Evolutionary conservation across 2,329 filamentous ascomycete genomes (phyloP).

Genomic region (Mycosphaerelloides madeirae): DNA sequence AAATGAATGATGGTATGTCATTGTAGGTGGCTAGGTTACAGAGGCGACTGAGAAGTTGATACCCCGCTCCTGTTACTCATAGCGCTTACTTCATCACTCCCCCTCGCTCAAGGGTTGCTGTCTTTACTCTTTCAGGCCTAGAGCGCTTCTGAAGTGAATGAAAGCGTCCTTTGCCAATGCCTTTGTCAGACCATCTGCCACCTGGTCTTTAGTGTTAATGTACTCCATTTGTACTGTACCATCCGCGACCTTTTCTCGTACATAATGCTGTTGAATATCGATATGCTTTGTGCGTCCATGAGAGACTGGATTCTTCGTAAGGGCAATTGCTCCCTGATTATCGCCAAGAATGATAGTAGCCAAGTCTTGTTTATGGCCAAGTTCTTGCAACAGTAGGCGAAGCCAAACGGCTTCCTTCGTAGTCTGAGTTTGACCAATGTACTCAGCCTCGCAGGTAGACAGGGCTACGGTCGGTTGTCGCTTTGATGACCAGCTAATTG

Average conservation of each 20-base stretch:
- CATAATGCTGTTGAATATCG: neutral
- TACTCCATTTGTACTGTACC: neutral
- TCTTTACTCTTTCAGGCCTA: too few relatives aligned
- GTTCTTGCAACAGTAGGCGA: constrained; percentile 1
- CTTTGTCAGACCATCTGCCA: constrained; percentile 9
- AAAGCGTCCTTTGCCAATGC: constrained; percentile 1
- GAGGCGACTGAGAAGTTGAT: too few relatives aligned
- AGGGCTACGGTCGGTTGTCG: too few relatives aligned
- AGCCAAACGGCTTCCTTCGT: constrained; percentile 24
- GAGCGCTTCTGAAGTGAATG: too few relatives aligned
- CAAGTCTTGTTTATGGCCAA: neutral
- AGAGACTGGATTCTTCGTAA: constrained; percentile 3
- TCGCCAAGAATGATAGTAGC: constrained; percentile 8
- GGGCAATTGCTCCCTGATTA: constrained; percentile 6
- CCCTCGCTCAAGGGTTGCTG: too few relatives aligned
- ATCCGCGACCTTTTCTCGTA: neutral
- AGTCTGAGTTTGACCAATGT: constrained; percentile 17
- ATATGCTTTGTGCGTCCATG: constrained; percentile 7
- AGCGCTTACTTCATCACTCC: too few relatives aligned
- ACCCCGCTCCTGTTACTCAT: too few relatives aligned
- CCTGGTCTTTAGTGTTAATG: constrained; percentile 7
- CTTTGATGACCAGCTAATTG: constrained; percentile 22
- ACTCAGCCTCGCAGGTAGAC: constrained; percentile 25
- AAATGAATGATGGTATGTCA: too few relatives aligned
- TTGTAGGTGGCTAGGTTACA: too few relatives aligned